These are phyloP conservation scores for Scleroderma citrinum DNA, from an alignment of 768 basidiomycete species.

Conservation along the genomic window DNA sequence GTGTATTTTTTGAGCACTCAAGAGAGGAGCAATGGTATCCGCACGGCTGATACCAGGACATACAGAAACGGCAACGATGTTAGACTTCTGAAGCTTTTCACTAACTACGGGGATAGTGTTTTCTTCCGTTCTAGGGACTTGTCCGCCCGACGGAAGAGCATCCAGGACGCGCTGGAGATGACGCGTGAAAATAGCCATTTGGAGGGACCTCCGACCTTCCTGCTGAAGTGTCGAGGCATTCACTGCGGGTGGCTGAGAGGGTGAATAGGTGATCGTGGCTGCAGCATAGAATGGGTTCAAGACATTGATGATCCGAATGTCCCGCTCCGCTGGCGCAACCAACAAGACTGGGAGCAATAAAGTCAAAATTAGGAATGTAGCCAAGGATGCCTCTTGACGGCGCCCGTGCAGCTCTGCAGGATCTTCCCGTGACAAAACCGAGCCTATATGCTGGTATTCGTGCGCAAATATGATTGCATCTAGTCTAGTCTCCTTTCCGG, in stretches of 20 bases:
- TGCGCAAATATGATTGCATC: conserved; percentile 78
- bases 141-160: conserved; percentile 62
- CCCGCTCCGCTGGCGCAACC: conserved; percentile 78
- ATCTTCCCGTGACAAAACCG: conserved; percentile 31
- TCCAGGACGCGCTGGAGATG: conserved; percentile 85
- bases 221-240: conserved; percentile 35
- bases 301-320: conserved; percentile 83
- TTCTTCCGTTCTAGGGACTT: conserved; percentile 38
- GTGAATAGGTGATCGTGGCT: conserved; percentile 43
- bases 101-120: conserved; percentile 32
- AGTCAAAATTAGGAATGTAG: conserved; percentile 75
- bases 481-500: conserved; percentile 59
- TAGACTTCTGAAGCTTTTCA: conserved; percentile 50
- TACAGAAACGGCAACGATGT: conserved; percentile 68
- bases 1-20: conserved; percentile 23
- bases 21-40: conserved; percentile 54
- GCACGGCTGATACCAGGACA: conserved; percentile 72
- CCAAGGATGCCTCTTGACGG: conserved; percentile 49
- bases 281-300: conserved; percentile 91
- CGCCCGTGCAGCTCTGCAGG: conserved; percentile 26
- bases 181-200: conserved; percentile 56
- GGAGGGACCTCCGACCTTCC: conserved; percentile 63
- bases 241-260: conserved; percentile 22
- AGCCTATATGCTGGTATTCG: conserved; percentile 64
- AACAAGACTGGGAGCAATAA: conserved; percentile 75